Evolutionary conservation across 2,329 filamentous ascomycete genomes (phyloP), one percentile per base, ranked within the genome.

Genomic region (Drechmeria coniospora): DNA sequence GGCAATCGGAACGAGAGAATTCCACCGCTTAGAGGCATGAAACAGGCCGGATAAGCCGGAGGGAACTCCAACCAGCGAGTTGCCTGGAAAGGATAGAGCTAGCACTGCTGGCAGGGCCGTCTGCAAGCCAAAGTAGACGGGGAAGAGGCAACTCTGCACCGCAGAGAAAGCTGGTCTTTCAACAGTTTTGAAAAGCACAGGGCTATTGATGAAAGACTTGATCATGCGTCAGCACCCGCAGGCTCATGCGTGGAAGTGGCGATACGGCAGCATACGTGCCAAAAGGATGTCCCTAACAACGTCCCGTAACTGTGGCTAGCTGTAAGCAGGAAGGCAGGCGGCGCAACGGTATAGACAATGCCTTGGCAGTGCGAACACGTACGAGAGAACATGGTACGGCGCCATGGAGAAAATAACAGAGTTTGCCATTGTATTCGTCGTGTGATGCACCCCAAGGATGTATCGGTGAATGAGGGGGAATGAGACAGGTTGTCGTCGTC

Each of bases 81-180:
- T 65, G n/a, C 69, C 74, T 5, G 84, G 84, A 47, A 82, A 87
- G 4, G 87, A 94, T 30, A 92, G 48, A 13, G 79, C 76, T 12
- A 94, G 60, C 14, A 81, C 46, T 11, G 77, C 51, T 0, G 90
- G 82, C 1, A 87, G 59, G 5, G 66, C 63, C 4, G 82, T 75
- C 57, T 95, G 87, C 32, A 95, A 59, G 25, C 70, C 63, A 51
- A 95, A 95, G 63, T 92, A 98, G 43, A 82, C 65, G 19, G 83
- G 83, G 58, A 94, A 93, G 29, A 86, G 70, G 36, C 71, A 71
- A 38, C 73, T 66, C 54, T 94, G 87, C 18, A 94, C 68, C 12
- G 73, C 64, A 15, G 77, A 72, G 59, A 98, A 95, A 47, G 82
- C 73, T 0, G 81, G 71, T 15, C 82, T 73, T 15, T 82, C 73